Conservation (phyloP, 2,329 filamentous ascomycete genomes). For the Venturia nashicola region DNA sequence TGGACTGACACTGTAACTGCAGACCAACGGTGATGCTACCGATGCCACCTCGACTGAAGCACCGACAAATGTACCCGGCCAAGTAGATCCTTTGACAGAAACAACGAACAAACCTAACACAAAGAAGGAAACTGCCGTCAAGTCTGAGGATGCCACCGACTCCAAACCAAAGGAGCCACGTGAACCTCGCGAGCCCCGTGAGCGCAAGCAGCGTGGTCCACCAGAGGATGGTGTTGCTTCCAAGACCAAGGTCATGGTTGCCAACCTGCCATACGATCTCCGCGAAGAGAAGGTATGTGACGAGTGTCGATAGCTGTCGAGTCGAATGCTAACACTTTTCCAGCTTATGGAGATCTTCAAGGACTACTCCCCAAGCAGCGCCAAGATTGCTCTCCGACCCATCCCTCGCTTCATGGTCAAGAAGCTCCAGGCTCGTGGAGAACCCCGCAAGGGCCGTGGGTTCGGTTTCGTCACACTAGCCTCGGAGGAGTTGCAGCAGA, state of each 20-base stretch:
- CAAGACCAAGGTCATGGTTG: constrained; percentile 99
- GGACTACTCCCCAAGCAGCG: constrained; percentile 81
- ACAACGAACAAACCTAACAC: constrained; percentile 45
- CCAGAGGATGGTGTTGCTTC: constrained; percentile 95
- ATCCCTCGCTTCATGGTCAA: constrained; percentile 99
- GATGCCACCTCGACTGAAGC: constrained; percentile 31
- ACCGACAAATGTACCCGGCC: constrained; percentile 39
- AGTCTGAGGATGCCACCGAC: constrained; percentile 24
- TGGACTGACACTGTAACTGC: constrained; percentile 12
- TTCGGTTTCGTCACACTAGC: constrained; percentile 96
- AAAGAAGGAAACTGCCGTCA: constrained; percentile 34
- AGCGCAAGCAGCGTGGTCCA: constrained; percentile 76
- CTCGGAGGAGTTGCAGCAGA: constrained; percentile 91
- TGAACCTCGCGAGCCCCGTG: constrained; percentile 38
- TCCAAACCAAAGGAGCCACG: constrained; percentile 36
- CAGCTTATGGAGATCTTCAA: constrained; percentile 96
- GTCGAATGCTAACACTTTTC: constrained; percentile 12
- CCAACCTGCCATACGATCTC: constrained; percentile 96
- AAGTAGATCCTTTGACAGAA: constrained; percentile 35
- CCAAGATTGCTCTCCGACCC: constrained; percentile 96
- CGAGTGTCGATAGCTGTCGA: not conserved
- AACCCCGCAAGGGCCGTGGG: constrained; percentile 96
- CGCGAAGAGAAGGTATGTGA: constrained; percentile 81
- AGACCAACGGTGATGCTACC: constrained; percentile 33
- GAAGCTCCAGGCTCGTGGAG: constrained; percentile 96